Conservation (phyloP, 2,329 filamentous ascomycete species). For the Beauveria sp. region DNA sequence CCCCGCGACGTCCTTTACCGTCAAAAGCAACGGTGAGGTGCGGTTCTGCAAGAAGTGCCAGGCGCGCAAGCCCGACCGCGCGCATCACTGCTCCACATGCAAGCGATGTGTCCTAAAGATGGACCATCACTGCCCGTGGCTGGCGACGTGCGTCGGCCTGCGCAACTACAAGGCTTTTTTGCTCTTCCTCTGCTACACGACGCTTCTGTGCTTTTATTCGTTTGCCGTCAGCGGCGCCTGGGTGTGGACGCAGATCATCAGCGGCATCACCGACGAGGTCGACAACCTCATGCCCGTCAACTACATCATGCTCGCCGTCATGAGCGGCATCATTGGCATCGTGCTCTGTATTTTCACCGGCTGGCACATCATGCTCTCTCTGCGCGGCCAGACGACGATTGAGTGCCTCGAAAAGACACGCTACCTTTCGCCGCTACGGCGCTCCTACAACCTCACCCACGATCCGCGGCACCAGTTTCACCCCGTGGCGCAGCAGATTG, state of each 20-base stretch:
- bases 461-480: conserved; percentile 42
- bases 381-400: conserved; percentile 81
- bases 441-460: conserved; percentile 57
- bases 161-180: conserved; percentile 94
- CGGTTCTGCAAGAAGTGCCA: conserved; percentile 98
- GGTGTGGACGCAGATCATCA: conserved; percentile 78
- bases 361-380: conserved; percentile 83
- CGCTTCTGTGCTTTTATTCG: conserved; percentile 72
- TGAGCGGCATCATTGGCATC: conserved; percentile 84
- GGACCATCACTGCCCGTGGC: conserved; percentile 98
- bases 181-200: conserved; percentile 84
- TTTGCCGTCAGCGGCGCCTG: conserved; percentile 72
- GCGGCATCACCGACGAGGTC: conserved; percentile 55
- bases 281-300: conserved; percentile 82
- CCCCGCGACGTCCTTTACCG: conserved; percentile 68
- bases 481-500: conserved; percentile 60
- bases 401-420: conserved; percentile 94
- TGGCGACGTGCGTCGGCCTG: conserved; percentile 89
- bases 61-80: conserved; percentile 85
- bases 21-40: conserved; percentile 80
- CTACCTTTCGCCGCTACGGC: conserved; percentile 74
- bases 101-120: conserved; percentile 94
- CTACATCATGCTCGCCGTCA: conserved; percentile 77
- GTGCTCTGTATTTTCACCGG: conserved; percentile 82
- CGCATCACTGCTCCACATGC: conserved; percentile 95